Percentiles rank a stretch among this genome's conserved stretches.
These are phyloP conservation scores for Piloderma croceum DNA, from an alignment of 768 basidiomycete species.

Conservation along the genomic window DNA sequence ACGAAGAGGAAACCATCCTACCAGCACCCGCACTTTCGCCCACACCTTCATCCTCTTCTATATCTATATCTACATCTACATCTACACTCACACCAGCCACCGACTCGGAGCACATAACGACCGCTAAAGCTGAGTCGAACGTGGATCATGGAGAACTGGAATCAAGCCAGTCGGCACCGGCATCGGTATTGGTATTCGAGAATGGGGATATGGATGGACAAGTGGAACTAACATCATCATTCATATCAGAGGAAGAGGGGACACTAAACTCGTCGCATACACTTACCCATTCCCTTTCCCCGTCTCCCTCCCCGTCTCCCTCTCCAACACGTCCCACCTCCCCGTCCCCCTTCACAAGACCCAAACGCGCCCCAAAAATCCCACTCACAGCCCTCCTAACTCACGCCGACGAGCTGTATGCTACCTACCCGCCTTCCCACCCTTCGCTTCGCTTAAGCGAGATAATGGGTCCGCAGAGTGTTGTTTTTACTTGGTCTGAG, in stretches of 20 bases:
- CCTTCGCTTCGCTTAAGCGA: constrained; percentile 45
- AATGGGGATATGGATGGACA: too few relatives aligned
- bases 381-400: constrained; percentile 47
- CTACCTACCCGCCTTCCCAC: constrained; percentile 55
- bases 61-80: too few relatives aligned
- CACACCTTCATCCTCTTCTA: too few relatives aligned
- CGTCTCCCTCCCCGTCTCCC: constrained; percentile 3
- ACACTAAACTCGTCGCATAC: not conserved
- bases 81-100: not conserved
- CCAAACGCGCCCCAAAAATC: constrained; percentile 23
- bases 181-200: not conserved
- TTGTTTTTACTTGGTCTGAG: constrained; percentile 69
- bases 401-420: constrained; percentile 53
- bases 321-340: constrained; percentile 5
- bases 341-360: constrained; percentile 6
- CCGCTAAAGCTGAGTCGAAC: not conserved
- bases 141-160: not conserved
- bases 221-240: not conserved
- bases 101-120: too few relatives aligned
- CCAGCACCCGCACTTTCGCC: not conserved
- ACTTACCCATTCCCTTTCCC: not conserved
- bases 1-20: not conserved
- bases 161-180: not conserved
- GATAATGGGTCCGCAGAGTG: constrained; percentile 78
- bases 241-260: not conserved